Conservation (phyloP, 192 early-diverging fungal genomes). For the Podila epigama region DNA sequence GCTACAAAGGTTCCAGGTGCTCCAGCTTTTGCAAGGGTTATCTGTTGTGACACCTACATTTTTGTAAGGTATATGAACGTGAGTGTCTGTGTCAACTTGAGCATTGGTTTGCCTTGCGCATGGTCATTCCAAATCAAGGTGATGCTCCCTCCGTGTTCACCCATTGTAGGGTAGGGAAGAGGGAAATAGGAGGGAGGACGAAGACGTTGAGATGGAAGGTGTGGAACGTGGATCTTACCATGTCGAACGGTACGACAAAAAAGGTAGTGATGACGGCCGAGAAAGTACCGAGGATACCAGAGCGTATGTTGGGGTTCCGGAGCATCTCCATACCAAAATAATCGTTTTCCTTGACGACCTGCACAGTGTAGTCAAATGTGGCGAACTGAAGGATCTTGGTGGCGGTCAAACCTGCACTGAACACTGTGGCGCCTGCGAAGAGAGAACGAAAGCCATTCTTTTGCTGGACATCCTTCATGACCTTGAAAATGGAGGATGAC, state of each 20-base stretch:
- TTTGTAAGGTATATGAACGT: background rate
- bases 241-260: constrained; percentile 50
- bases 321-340: constrained; percentile 19
- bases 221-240: constrained; percentile 12
- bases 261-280: constrained; percentile 46
- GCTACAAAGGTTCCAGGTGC: constrained; percentile 20
- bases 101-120: constrained; percentile 3
- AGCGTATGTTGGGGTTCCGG: constrained; percentile 15
- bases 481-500: constrained; percentile 47
- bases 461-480: constrained; percentile 42
- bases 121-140: background rate
- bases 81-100: too few species aligned
- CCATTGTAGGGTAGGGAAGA: background rate
- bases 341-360: constrained; percentile 33
- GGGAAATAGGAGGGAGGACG: background rate
- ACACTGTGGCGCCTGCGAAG: constrained; percentile 43
- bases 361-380: constrained; percentile 37
- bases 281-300: constrained; percentile 35
- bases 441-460: constrained; percentile 45
- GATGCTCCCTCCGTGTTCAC: background rate
- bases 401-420: constrained; percentile 34
- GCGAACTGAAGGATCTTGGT: constrained; percentile 51
- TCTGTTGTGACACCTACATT: constrained; percentile 41
- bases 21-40: constrained; percentile 44
- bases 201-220: background rate